These are phyloP conservation scores for Epichloe aotearoae DNA, from an alignment of 2,329 filamentous ascomycete species.

Conservation along the genomic window DNA sequence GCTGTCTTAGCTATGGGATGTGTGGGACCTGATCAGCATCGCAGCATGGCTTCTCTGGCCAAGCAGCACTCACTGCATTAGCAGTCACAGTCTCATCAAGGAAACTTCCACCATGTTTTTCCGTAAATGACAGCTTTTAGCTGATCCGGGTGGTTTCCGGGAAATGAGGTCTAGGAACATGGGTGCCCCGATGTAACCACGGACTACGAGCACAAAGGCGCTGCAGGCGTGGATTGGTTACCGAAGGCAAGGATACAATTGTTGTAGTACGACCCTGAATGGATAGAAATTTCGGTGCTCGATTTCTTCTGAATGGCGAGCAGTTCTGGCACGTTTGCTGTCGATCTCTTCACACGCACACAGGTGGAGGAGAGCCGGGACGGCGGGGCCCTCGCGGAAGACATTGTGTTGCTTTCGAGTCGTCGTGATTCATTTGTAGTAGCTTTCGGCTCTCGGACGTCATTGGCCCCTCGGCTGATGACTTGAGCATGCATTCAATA, in stretches of 20 bases:
- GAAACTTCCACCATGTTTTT: too few species aligned
- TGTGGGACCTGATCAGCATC: too few species aligned
- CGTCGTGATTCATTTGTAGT: not conserved
- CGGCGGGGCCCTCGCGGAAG: not conserved
- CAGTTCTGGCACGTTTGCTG: not conserved
- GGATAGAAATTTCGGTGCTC: not conserved
- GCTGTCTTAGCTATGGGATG: too few species aligned
- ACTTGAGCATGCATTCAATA: too few species aligned
- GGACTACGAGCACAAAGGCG: not conserved
- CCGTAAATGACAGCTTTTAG: not conserved
- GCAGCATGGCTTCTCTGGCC: too few species aligned
- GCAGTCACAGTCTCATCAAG: not conserved
- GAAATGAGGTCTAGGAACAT: slow-evolving; percentile 2
- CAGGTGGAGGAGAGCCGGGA: too few species aligned
- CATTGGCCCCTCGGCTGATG: too few species aligned
- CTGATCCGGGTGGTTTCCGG: slow-evolving; percentile 4
- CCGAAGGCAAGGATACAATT: not conserved
- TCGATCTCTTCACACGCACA: not conserved
- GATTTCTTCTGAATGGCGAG: not conserved
- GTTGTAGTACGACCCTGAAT: not conserved
- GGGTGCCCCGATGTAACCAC: not conserved
- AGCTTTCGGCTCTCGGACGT: not conserved
- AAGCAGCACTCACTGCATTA: too few species aligned
- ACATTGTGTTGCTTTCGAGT: not conserved
- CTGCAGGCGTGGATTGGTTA: slow-evolving; percentile 1